phyloP scores from a whole-genome alignment of 495 filamentous ascomycete species.

The Penicillium cosmopolitanum region DNA sequence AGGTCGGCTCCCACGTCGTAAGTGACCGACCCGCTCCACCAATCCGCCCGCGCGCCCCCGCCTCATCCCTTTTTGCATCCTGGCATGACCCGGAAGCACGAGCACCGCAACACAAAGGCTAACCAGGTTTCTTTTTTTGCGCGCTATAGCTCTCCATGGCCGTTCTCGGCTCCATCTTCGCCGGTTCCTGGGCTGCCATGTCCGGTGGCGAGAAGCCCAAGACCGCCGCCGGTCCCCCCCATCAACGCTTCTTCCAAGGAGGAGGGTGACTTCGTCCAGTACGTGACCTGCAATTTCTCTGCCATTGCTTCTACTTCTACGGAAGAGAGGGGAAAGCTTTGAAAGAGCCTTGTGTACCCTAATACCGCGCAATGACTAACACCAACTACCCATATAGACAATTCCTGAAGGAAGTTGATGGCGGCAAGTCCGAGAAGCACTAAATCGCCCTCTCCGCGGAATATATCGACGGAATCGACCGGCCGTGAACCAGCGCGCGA shows the following conservation, averaged over 20 bases:
- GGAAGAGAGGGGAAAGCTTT: background rate
- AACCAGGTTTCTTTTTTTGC: constrained; percentile 12
- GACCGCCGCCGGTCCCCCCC: constrained; percentile 63
- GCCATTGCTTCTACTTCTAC: no score
- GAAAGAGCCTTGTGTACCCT: background rate
- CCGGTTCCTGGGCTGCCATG: constrained; percentile 54
- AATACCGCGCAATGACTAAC: background rate
- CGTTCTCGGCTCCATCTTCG: constrained; percentile 70
- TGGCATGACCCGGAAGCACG: constrained; percentile 19
- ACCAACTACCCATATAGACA: constrained; percentile 55
- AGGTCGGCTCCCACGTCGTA: constrained; percentile 94
- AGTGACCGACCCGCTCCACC: constrained; percentile 41
- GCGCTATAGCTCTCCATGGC: constrained; percentile 77
- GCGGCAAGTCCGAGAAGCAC: constrained; percentile 66
- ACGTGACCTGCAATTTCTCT: constrained; percentile 36
- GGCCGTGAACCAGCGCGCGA: constrained; percentile 19
- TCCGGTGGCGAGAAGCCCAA: constrained; percentile 67
- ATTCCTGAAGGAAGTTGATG: constrained; percentile 74
- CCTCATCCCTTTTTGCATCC: constrained; percentile 28
- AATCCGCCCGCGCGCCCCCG: constrained; percentile 9
- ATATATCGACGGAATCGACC: constrained; percentile 24
- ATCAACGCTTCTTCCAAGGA: constrained; percentile 88
- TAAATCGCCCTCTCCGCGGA: constrained; percentile 41
- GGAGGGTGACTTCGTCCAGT: constrained; percentile 98
- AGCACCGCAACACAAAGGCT: constrained; percentile 1